These are phyloP conservation scores for Xeromyces bisporus DNA, from an alignment of 495 filamentous ascomycete species.

Conservation along the genomic window DNA sequence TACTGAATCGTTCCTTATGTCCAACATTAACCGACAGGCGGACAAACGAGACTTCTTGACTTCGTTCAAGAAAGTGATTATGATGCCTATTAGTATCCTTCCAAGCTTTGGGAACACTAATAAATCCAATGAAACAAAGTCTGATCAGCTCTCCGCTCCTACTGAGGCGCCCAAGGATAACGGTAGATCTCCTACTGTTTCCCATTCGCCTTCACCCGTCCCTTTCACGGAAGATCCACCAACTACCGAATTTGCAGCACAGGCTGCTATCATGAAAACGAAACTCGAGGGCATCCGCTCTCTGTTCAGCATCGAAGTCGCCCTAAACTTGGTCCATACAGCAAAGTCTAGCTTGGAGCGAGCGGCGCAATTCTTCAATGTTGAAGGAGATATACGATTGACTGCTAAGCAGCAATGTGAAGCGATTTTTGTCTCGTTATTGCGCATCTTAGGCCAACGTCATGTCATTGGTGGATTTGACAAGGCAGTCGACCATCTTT, in stretches of 20 bases:
- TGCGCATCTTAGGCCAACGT: conserved; percentile 66
- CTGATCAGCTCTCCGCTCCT: conserved; percentile 17
- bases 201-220: conserved; percentile 24
- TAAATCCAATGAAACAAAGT: conserved; percentile 23
- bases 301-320: conserved; percentile 92
- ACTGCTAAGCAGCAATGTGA: conserved; percentile 85
- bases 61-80: conserved; percentile 96
- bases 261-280: conserved; percentile 90
- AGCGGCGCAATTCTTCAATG: conserved; percentile 59
- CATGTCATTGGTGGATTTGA: conserved; percentile 87
- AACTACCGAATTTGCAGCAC: conserved; percentile 82
- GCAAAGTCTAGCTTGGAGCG: conserved; percentile 87
- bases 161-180: conserved; percentile 22
- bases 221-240: conserved; percentile 45
- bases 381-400: conserved; percentile 62
- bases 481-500: conserved; percentile 80
- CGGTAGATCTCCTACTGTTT: conserved; percentile 36
- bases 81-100: conserved; percentile 90
- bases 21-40: conserved; percentile 79
- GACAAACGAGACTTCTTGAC: conserved; percentile 93
- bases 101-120: conserved; percentile 41
- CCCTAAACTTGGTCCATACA: conserved; percentile 68
- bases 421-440: conserved; percentile 67
- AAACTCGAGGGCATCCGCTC: conserved; percentile 83
- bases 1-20: conserved; percentile 88